Conservation (phyloP, 768 basidiomycete genomes). For the Hypholoma sublateritium region DNA sequence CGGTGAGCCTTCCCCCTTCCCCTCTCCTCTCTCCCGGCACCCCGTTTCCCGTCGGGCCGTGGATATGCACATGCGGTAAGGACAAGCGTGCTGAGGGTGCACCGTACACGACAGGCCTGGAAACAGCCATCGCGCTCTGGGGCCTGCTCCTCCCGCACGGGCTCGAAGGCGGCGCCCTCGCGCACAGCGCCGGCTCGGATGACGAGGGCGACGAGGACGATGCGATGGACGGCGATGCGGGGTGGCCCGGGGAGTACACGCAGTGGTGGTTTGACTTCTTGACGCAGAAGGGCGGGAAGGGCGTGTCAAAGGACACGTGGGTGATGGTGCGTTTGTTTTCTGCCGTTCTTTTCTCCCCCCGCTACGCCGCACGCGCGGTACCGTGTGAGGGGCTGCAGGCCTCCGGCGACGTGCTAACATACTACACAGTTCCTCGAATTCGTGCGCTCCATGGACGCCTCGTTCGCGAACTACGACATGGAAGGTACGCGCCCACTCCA, state of each 20-base stretch:
- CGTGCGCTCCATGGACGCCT: slow-evolving; percentile 69
- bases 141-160: slow-evolving; percentile 72
- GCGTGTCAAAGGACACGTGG: slow-evolving; percentile 90
- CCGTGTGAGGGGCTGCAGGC: not conserved
- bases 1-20: slow-evolving; percentile 39
- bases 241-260: slow-evolving; percentile 64
- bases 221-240: slow-evolving; percentile 38
- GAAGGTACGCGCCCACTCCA: slow-evolving; percentile 54
- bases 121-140: slow-evolving; percentile 80
- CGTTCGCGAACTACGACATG: slow-evolving; percentile 70
- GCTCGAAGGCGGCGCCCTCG: slow-evolving; percentile 62
- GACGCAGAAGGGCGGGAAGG: slow-evolving; percentile 61
- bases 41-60: too few species aligned
- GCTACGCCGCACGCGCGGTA: not conserved
- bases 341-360: not conserved
- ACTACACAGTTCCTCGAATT: slow-evolving; percentile 71
- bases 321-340: slow-evolving; percentile 58
- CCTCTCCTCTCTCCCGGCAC: too few species aligned
- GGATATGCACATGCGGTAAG: not conserved
- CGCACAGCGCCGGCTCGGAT: slow-evolving; percentile 34
- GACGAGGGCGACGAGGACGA: slow-evolving; percentile 51
- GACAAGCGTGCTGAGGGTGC: not conserved
- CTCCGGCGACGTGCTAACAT: not conserved
- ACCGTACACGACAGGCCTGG: slow-evolving; percentile 43
- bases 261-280: slow-evolving; percentile 83